Base-by-base conservation (phyloP, 495 filamentous ascomycete species). In the Annulohypoxylon stygium region DNA sequence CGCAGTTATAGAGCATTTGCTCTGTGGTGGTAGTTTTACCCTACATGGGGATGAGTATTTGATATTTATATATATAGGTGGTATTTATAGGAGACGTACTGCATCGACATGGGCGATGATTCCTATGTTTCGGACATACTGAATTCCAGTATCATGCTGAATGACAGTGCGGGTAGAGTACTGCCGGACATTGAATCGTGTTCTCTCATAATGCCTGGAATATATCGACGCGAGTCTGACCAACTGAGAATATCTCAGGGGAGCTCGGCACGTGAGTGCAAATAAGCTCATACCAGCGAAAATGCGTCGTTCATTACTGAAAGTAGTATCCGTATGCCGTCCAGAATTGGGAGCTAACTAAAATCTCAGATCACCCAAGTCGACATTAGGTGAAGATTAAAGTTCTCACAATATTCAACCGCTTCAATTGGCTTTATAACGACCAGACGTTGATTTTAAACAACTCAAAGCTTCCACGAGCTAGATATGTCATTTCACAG, bases 41-140 rank as follows among this genome's bases (percentile, higher is more conserved):
- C 92, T 94, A 73, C 36, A 30, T 14, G 3, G 11, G 18, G 11
- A 20, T 75, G 14, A 53, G 37, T 57, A 10, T 34, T 12, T 53
- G 73, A 23, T 30, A 74, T 65, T 2, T 26, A 33, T 67, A 73
- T 14, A 65, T 30, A 25, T 8, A 11, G 55, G 1, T 9, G 6
- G 8, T 50, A 12, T 10, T 41, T 11, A 9, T 7, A 48, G 25
- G 45, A 37, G 6, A 84, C 89, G 61, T 82, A 94, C 92, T 53
- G 97, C 97, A 89, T 98, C 97, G 69, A 98, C 97, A 81, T 99
- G 97, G 41, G 97, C 97, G 79, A 99, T 97, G 69, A 99, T 99
- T 43, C 97, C 97, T 82, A 99, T 98, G 78, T 99, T 99, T 68
- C 96, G 86, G 57, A 95, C 96, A 64, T 76, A 81, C 18, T 82